phyloP scores from a whole-genome alignment of 129 eudicot species.

The Pittosporum tobira region DNA sequence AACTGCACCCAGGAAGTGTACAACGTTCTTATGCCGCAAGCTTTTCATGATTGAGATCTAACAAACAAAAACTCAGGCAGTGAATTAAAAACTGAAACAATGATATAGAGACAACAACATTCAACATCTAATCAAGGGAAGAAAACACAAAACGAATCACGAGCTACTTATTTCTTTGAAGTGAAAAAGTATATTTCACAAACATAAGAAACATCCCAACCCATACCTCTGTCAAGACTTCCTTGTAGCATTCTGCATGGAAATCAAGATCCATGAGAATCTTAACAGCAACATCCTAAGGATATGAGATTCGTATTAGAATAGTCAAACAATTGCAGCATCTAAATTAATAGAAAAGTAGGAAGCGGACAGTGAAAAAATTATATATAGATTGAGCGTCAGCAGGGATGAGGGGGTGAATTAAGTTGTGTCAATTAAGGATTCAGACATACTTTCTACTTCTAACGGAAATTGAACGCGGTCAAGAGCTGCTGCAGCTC shows the following conservation, averaged over 20 bases:
- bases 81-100: background rate
- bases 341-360: background rate
- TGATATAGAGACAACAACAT: background rate
- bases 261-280: constrained; percentile 86
- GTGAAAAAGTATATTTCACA: too few relatives aligned
- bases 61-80: constrained; percentile 10
- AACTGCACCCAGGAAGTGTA: constrained; percentile 86
- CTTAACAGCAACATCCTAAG: constrained; percentile 88
- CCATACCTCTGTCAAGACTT: constrained; percentile 64
- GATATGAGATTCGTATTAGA: background rate
- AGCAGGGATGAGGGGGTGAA: too few relatives aligned
- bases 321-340: background rate
- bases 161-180: too few relatives aligned
- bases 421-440: too few relatives aligned
- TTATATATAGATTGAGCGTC: too few relatives aligned
- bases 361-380: background rate
- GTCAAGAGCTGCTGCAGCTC: too few relatives aligned
- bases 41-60: constrained; percentile 86
- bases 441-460: too few relatives aligned
- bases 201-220: background rate
- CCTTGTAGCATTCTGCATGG: constrained; percentile 61
- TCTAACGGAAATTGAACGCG: too few relatives aligned
- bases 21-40: constrained; percentile 81
- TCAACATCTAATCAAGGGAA: background rate
- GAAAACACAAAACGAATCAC: too few relatives aligned